phyloP scores from a whole-genome alignment of 176 grass and related monocot genomes.

The Zizania latifolia region DNA sequence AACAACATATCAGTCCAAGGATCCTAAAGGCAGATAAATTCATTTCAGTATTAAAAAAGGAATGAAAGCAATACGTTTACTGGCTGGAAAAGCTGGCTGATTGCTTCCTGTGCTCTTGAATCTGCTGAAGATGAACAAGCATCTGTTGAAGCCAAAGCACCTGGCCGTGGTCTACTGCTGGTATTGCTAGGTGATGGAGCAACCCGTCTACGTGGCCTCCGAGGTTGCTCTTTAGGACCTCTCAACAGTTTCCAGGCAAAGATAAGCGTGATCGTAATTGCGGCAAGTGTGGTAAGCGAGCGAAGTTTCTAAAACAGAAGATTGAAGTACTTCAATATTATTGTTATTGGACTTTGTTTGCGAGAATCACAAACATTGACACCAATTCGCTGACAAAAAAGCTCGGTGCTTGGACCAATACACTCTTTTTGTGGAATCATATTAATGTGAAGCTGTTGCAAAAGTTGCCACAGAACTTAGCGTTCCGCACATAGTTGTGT shows the following conservation, averaged over 20 bases:
- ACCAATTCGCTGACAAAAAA: not conserved
- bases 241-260: slow-evolving; percentile 93
- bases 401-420: too few species aligned
- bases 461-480: not conserved
- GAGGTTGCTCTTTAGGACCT: slow-evolving; percentile 65
- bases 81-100: slow-evolving; percentile 91
- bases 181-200: slow-evolving; percentile 46
- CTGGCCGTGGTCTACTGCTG: slow-evolving; percentile 51
- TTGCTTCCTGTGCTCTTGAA: slow-evolving; percentile 77
- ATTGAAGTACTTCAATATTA: slow-evolving; percentile 22
- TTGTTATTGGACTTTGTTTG: not conserved
- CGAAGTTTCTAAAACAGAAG: slow-evolving; percentile 74
- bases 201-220: slow-evolving; percentile 55
- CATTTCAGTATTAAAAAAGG: slow-evolving; percentile 12
- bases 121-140: slow-evolving; percentile 76
- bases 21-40: not conserved
- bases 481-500: not conserved
- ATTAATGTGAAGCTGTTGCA: not conserved
- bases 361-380: not conserved
- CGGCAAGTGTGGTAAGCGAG: slow-evolving; percentile 78
- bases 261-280: slow-evolving; percentile 69
- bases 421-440: not conserved
- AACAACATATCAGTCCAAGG: slow-evolving; percentile 32
- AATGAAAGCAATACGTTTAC: slow-evolving; percentile 56
- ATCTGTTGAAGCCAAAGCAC: slow-evolving; percentile 44